phyloP scores from a whole-genome alignment of 345 rosid species.

The Reutealis trisperma region DNA sequence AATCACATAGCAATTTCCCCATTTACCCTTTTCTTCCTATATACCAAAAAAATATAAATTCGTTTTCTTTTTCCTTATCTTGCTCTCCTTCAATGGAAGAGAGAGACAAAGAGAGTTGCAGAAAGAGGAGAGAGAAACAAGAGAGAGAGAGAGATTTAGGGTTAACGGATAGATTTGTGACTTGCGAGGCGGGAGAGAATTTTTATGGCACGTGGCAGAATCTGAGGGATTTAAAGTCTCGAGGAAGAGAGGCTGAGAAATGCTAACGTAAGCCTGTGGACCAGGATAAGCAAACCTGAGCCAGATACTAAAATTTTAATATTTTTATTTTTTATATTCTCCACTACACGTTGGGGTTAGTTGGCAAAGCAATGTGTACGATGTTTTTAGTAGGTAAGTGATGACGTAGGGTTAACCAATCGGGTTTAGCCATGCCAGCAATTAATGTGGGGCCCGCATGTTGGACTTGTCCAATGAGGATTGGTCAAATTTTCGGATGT shows the following conservation, averaged over 20 bases:
- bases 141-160: slow-evolving; percentile 24
- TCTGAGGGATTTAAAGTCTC: slow-evolving; percentile 21
- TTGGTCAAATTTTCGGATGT: background rate
- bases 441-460: background rate
- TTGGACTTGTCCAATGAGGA: background rate
- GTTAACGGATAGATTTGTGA: slow-evolving; percentile 69
- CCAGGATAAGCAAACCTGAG: slow-evolving; percentile 11
- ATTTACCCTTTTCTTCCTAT: slow-evolving; percentile 27
- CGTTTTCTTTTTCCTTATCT: background rate
- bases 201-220: slow-evolving; percentile 48
- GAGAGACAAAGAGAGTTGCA: slow-evolving; percentile 15
- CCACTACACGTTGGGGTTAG: slow-evolving; percentile 8
- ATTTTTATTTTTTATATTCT: background rate
- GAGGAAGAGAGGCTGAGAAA: background rate
- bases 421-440: background rate
- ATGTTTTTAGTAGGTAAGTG: background rate
- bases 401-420: background rate
- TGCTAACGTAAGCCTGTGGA: slow-evolving; percentile 38
- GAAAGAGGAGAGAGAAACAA: slow-evolving; percentile 24
- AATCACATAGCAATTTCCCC: slow-evolving; percentile 86
- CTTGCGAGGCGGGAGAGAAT: slow-evolving; percentile 48
- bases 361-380: background rate
- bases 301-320: background rate
- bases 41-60: background rate
- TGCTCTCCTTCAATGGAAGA: slow-evolving; percentile 24